Base-by-base conservation (phyloP, 345 rosid genomes). In the Erucastrum elatum region DNA sequence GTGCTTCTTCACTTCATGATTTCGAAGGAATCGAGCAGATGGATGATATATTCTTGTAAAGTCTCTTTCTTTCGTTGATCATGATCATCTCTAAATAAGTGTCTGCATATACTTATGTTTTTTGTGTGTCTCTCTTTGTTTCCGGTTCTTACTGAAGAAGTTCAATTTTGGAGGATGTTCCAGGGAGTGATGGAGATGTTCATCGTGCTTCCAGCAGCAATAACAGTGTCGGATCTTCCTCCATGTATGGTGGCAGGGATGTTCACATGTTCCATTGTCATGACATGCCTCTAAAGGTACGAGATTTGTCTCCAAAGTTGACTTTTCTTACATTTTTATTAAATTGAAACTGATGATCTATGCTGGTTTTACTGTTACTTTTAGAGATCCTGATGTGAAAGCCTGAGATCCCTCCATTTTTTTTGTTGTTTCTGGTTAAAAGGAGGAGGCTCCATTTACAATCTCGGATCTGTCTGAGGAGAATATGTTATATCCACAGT, bases 31-130 rank as follows among this genome's bases (percentile, higher is more conserved):
- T 86, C 63, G 87, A 86, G 37, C 88, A 88, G 65, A 73, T 81
- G 76, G 96, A 93, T 81, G 94, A 89, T 81, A 60, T 90, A 68
- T 93, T 86, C 96, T 73, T 89, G 97, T 93, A 89, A 85, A 58
- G 68, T 70, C 85, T 60, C 80, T 12, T 46, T 44, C 62, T 65
- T 71, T 65, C 33, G 1, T 49, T 37, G 17, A 11, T 34, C 16
- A 10, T 62, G 8, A 12, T 64, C 44, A 2, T 64, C 44, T 27
- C 12, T 0, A 62, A 17, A 67, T 11, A 21, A 25, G 58, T 79
- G 0, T 74, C 8, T 75, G 55, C 76, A 10, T 41, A 63, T 34
- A 5, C 64, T 80, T 75, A 66, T 75, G 74, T 72, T 71, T 5
- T n/a, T 5, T n/a, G 4, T 79, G 44, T 61, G 59, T 62, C n/a